Percentiles rank a stretch among this genome's conserved stretches.
These are phyloP conservation scores for Oryza nivara DNA, from an alignment of 176 grass and related monocot species.

Conservation along the genomic window DNA sequence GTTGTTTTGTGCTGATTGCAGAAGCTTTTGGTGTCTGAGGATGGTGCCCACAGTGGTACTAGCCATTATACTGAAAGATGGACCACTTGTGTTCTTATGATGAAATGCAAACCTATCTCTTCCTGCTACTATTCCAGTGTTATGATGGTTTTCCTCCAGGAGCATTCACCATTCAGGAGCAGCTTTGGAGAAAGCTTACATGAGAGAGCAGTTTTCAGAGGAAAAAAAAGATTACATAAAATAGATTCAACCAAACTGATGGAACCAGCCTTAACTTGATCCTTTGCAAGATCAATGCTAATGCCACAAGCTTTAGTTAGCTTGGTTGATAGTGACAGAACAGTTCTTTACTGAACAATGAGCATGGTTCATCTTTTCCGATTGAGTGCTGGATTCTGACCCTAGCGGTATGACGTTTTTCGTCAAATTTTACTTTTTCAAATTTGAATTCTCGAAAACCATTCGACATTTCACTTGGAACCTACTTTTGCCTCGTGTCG, in stretches of 20 bases:
- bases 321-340: not conserved
- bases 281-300: not conserved
- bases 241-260: not conserved
- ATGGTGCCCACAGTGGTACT: not conserved
- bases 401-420: too few relatives aligned
- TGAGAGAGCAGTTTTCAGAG: not conserved
- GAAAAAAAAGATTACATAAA: not conserved
- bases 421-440: too few relatives aligned
- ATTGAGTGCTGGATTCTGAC: too few relatives aligned
- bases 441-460: too few relatives aligned
- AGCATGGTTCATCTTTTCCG: too few relatives aligned
- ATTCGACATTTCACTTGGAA: too few relatives aligned
- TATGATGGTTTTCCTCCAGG: not conserved
- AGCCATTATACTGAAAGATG: not conserved
- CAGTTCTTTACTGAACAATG: not conserved
- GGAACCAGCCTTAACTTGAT: not conserved
- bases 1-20: not conserved
- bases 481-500: too few relatives aligned
- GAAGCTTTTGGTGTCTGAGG: not conserved
- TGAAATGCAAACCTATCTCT: not conserved
- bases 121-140: not conserved
- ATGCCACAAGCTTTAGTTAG: not conserved
- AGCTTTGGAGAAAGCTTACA: not conserved
- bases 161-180: not conserved
- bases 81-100: slow-evolving; percentile 24